Evolutionary conservation across 257 asterid species (phyloP).

Genomic region (Ehretia macrophylla): DNA sequence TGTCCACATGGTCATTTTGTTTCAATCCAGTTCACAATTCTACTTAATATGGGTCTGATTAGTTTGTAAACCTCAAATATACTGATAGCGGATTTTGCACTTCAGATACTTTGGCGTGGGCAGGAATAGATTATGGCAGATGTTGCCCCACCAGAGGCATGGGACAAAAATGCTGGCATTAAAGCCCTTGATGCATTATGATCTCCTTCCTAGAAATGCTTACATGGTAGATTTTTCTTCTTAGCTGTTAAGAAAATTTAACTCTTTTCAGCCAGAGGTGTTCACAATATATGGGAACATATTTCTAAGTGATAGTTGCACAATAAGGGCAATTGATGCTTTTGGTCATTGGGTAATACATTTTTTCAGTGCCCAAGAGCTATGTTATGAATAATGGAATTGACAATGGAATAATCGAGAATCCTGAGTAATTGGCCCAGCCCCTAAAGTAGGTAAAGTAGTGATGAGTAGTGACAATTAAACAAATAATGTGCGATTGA

Average conservation of each 20-base stretch:
- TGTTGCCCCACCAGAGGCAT: slow-evolving; percentile 59
- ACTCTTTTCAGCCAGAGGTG: no score
- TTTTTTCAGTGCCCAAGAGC: no score
- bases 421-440: no score
- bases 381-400: no score
- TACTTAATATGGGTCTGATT: not conserved
- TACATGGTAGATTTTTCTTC: slow-evolving; percentile 30
- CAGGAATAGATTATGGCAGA: slow-evolving; percentile 72
- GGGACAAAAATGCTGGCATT: slow-evolving; percentile 78
- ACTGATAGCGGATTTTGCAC: slow-evolving; percentile 23
- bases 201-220: slow-evolving; percentile 17
- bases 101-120: slow-evolving; percentile 82
- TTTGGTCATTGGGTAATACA: no score
- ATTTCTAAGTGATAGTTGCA: not conserved
- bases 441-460: no score
- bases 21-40: not conserved
- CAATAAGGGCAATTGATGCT: not conserved
- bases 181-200: slow-evolving; percentile 54
- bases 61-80: not conserved
- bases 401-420: no score
- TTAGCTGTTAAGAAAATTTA: not conserved
- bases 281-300: not conserved
- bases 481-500: no score
- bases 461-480: no score
- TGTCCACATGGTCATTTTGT: not conserved